Base-by-base conservation (phyloP, 208 protist genomes). In the Trypanosoma scelopori region DNA sequence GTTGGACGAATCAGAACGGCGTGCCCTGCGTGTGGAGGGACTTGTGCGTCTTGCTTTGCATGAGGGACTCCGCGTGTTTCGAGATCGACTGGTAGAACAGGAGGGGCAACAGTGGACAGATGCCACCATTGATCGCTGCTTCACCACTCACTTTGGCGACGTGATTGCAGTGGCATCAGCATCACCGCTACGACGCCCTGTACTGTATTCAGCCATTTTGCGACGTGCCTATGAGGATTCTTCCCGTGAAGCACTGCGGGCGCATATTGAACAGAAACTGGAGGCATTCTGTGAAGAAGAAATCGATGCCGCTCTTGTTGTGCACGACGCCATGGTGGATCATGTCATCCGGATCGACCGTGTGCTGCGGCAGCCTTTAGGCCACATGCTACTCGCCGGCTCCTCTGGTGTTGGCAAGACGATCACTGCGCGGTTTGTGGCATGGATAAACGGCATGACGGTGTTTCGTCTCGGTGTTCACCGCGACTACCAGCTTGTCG, bases 261-360 rank as follows among this genome's bases (percentile, higher is more conserved):
- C 76, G 5, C 88, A 97, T 65, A 74, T 99, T 57, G 86, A 96
- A 59, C 83, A 90, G 46, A 69, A 88, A 51, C 71, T 99, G 23
- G 82, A 84, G 35, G 78, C 82, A 3, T 99, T 99, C 76, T 91
- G 93, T 60, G 98, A 99, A 65, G 99, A 99, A 76, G 98, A 99
- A 81, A 80, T 99, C n/a, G 95, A 98, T 65, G 93, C 97, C 0
- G 73, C 86, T 64, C 81, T 99, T 7, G 98, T 99, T 22, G 80
- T 99, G 6, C 99, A 99, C 71, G 95, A 99, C 68, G 92, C 93
- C 56, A 97, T 99, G 70, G 79, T 99, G 15, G 98, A 99, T 52
- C 98, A 99, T 69, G 92, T 99, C 45, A 89, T 98, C 39, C 92
- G 98, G 55, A 99, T 99, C 68, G 97, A 99, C 81, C 90, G 98